Evolutionary conservation across 257 asterid species (phyloP).

Genomic region (Asclepias syriaca): DNA sequence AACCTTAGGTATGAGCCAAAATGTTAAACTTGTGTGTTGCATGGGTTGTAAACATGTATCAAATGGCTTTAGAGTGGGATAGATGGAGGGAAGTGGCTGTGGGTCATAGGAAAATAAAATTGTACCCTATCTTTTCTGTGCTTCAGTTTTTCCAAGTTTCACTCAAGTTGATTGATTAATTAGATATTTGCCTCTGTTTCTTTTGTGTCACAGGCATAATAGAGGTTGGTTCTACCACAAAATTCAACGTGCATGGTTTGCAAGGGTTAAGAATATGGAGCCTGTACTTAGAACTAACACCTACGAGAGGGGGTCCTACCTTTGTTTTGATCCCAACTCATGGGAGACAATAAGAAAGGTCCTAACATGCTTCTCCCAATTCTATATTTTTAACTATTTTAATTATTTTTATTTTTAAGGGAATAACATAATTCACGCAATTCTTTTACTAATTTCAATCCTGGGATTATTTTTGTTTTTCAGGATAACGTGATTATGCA

Average conservation of each 20-base stretch:
- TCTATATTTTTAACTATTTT: neutral
- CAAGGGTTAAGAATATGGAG: conserved; percentile 52
- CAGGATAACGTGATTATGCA: conserved; percentile 62
- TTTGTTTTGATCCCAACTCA: conserved; percentile 65
- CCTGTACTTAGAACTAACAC: conserved; percentile 59
- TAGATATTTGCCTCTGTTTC: neutral
- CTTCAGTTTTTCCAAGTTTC: neutral
- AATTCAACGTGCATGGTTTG: conserved; percentile 66
- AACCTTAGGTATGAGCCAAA: too few relatives aligned
- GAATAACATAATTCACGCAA: neutral
- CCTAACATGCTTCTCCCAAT: conserved; percentile 6
- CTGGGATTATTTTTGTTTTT: conserved; percentile 4
- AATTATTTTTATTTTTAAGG: too few relatives aligned
- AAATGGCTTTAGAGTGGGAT: neutral
- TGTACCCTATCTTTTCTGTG: neutral
- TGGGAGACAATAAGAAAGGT: conserved; percentile 80
- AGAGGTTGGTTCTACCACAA: conserved; percentile 88
- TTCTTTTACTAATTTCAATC: neutral
- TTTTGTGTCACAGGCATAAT: conserved; percentile 37
- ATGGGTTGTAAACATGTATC: neutral
- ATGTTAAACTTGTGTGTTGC: too few relatives aligned
- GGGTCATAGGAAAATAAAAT: neutral
- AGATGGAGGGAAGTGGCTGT: neutral
- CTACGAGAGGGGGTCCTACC: conserved; percentile 67
- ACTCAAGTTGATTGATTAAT: neutral